Percentiles rank a stretch among this genome's conserved stretches.
Evolutionary conservation across 2,329 filamentous ascomycete genomes (phyloP).

Genomic region (Penicillium brasilianum): DNA sequence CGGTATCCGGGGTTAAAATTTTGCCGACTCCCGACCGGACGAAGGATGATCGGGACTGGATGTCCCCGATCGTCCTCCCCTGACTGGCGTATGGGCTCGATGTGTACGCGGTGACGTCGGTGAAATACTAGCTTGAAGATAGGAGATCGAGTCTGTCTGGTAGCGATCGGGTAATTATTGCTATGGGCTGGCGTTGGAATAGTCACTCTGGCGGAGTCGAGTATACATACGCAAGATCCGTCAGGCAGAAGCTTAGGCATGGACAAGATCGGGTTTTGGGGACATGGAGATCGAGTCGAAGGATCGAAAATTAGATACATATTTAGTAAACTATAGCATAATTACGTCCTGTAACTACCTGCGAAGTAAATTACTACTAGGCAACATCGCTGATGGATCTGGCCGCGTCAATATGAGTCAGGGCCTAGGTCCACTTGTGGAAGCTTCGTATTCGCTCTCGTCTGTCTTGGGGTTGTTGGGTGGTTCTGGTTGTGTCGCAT

Average conservation of each 20-base stretch:
- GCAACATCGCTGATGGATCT: not conserved
- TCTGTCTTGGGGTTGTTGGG: not conserved
- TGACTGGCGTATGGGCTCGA: not conserved
- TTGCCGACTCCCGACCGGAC: slow-evolving; percentile 1
- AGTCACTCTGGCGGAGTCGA: too few species aligned
- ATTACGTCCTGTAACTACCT: too few species aligned
- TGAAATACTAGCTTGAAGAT: not conserved
- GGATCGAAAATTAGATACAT: not conserved
- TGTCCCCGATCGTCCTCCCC: not conserved
- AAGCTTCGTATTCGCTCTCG: slow-evolving; percentile 5
- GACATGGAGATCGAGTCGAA: not conserved
- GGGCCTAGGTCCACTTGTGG: not conserved
- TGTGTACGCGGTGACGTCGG: not conserved
- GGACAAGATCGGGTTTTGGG: not conserved
- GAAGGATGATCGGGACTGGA: not conserved
- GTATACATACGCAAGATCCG: not conserved
- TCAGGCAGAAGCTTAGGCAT: not conserved
- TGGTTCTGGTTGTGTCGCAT: not conserved
- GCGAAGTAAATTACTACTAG: not conserved
- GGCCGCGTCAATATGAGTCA: slow-evolving; percentile 9
- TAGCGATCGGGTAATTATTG: not conserved
- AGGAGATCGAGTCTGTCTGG: not conserved
- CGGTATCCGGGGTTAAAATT: not conserved
- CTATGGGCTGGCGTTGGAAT: too few species aligned
- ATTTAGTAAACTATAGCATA: too few species aligned